A percentile compares a stretch with the other conserved stretches of the same genome.
phyloP scores from a whole-genome alignment of 306 rosid species.

The Aeschynomene evenia region DNA sequence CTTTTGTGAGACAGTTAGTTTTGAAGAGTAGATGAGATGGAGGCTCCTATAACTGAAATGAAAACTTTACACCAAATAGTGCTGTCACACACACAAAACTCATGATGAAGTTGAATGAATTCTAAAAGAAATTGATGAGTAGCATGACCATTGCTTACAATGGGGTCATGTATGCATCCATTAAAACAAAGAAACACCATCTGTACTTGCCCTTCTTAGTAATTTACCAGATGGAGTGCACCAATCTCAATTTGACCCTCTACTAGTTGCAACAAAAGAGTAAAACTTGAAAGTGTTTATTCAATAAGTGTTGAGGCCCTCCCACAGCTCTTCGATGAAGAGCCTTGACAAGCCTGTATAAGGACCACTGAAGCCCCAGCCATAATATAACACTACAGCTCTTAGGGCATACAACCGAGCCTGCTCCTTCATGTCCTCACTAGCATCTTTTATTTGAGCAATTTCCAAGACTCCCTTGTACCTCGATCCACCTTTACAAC shows the following conservation, averaged over 20 bases:
- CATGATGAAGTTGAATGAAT: constrained; percentile 31
- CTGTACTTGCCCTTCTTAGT: constrained; percentile 32
- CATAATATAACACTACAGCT: too few species aligned
- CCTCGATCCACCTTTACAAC: too few species aligned
- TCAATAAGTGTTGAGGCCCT: too few species aligned
- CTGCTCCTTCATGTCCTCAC: too few species aligned
- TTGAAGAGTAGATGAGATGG: constrained; percentile 69
- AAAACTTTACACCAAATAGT: constrained; percentile 36
- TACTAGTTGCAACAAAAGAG: neutral
- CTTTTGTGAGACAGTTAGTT: constrained; percentile 58
- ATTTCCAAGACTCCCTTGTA: too few species aligned
- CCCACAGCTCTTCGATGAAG: too few species aligned
- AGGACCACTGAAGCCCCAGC: too few species aligned
- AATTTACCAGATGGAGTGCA: neutral
- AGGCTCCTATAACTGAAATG: constrained; percentile 41
- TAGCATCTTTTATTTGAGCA: too few species aligned
- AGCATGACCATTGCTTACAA: neutral
- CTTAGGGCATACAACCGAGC: too few species aligned
- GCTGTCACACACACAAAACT: constrained; percentile 24
- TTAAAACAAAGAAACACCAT: neutral
- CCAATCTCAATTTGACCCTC: neutral
- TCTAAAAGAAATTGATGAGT: constrained; percentile 19
- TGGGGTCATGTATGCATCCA: neutral
- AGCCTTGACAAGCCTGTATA: too few species aligned
- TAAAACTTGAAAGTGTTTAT: constrained; percentile 4